Conservation (phyloP, 352 stramenopile genomes). For the Phytopythium oedochilum region DNA sequence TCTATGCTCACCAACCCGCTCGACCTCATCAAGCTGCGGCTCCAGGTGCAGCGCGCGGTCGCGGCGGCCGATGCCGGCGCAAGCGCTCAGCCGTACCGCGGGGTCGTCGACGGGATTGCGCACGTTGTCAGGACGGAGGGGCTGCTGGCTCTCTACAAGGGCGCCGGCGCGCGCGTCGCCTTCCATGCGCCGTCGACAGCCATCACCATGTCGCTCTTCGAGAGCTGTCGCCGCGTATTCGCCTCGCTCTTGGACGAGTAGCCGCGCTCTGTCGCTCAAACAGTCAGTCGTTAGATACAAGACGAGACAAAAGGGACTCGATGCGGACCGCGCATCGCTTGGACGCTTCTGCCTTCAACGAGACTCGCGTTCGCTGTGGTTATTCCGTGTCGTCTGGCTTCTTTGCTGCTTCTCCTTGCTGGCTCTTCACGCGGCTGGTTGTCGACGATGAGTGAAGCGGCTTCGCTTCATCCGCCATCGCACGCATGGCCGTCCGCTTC, state of each 20-base stretch:
- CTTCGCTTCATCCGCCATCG: slow-evolving; percentile 19
- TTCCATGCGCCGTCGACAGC: slow-evolving; percentile 96
- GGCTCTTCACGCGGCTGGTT: neutral
- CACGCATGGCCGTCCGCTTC: slow-evolving; percentile 19
- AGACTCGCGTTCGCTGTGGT: neutral
- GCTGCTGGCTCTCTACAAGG: slow-evolving; percentile 91
- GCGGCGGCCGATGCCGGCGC: slow-evolving; percentile 16
- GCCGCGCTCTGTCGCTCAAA: neutral
- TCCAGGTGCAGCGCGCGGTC: slow-evolving; percentile 84
- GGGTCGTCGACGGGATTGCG: slow-evolving; percentile 86
- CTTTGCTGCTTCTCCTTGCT: slow-evolving; percentile 1
- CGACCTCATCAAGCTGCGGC: slow-evolving; percentile 95
- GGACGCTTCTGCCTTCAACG: neutral
- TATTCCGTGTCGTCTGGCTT: neutral
- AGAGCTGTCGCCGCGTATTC: slow-evolving; percentile 79
- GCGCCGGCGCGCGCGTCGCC: slow-evolving; percentile 90
- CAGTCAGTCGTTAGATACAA: neutral
- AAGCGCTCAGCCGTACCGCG: slow-evolving; percentile 33
- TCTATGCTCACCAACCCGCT: slow-evolving; percentile 97
- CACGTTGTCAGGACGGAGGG: slow-evolving; percentile 86
- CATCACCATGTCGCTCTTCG: slow-evolving; percentile 97
- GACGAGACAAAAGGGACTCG: neutral
- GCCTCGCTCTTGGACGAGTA: slow-evolving; percentile 35
- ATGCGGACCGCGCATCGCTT: too few relatives aligned
- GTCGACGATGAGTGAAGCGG: slow-evolving; percentile 9